Evolutionary conservation across 768 basidiomycete species (phyloP).

Genomic region (Coprinellus aureogranulatus): DNA sequence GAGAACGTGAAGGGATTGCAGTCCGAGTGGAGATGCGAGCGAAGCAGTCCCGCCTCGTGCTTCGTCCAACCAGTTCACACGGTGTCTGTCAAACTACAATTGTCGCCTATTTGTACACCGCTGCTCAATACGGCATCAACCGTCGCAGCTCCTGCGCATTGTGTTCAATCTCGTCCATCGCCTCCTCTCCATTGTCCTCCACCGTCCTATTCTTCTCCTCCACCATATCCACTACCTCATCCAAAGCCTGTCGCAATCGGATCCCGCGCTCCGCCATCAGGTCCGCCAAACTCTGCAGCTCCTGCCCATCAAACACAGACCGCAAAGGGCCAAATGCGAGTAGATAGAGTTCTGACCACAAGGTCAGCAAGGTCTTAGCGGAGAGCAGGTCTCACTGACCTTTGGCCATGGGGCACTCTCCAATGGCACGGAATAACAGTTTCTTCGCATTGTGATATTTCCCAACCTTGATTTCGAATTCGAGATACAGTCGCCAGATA

Average conservation of each 20-base stretch:
- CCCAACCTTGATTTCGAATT: conserved; percentile 70
- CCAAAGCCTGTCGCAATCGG: conserved; percentile 59
- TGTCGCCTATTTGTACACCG: conserved; percentile 17
- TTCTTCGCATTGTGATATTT: conserved; percentile 64
- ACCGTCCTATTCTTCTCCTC: conserved; percentile 29
- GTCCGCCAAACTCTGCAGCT: conserved; percentile 62
- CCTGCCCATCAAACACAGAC: conserved; percentile 53
- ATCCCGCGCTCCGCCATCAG: conserved; percentile 77
- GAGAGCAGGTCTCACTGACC: no score
- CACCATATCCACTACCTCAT: conserved; percentile 48
- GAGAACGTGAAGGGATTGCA: conserved; percentile 7
- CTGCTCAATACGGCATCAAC: conserved; percentile 57
- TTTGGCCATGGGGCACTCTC: conserved; percentile 74
- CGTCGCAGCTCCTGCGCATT: conserved; percentile 57
- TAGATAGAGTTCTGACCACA: conserved; percentile 63
- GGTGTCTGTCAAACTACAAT: conserved; percentile 21
- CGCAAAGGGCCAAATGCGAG: conserved; percentile 74
- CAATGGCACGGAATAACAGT: conserved; percentile 68
- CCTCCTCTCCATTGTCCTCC: conserved; percentile 27
- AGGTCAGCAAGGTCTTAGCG: background rate
- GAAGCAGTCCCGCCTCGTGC: conserved; percentile 7
- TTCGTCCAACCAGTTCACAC: conserved; percentile 23
- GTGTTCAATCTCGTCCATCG: conserved; percentile 56
- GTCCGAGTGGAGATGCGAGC: conserved; percentile 9
- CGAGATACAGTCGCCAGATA: conserved; percentile 72